These are phyloP conservation scores for Microbotryum silenes-acaulis DNA, from an alignment of 1,284 basidiomycete species.

Conservation along the genomic window DNA sequence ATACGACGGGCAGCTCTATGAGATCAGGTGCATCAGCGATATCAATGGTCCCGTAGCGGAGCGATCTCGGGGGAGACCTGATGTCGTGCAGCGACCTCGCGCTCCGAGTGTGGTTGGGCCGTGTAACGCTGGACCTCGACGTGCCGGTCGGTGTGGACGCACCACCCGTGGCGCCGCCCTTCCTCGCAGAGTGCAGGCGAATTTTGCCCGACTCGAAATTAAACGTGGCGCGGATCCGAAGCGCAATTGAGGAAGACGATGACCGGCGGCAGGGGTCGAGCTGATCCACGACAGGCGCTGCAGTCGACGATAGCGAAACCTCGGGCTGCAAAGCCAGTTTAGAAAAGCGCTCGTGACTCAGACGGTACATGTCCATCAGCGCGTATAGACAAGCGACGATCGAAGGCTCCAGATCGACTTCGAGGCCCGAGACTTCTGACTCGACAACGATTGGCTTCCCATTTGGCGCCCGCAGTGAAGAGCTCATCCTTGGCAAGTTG, in stretches of 20 bases:
- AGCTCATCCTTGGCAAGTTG: slow-evolving; percentile 65
- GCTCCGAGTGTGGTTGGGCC: neutral
- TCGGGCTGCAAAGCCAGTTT: slow-evolving; percentile 7
- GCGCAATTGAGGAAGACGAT: too few relatives aligned
- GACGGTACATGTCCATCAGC: slow-evolving; percentile 72
- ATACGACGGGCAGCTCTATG: slow-evolving; percentile 59
- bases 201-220: slow-evolving; percentile 74
- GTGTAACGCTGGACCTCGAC: neutral
- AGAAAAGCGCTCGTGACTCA: slow-evolving; percentile 64
- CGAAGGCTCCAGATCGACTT: slow-evolving; percentile 71
- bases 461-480: slow-evolving; percentile 53
- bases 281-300: neutral
- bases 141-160: slow-evolving; percentile 39
- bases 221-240: slow-evolving; percentile 55
- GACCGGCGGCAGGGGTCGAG: too few relatives aligned
- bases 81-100: slow-evolving; percentile 37
- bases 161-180: slow-evolving; percentile 44
- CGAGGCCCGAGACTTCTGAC: slow-evolving; percentile 75
- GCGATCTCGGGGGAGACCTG: neutral
- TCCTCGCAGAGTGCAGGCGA: slow-evolving; percentile 48
- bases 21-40: slow-evolving; percentile 33
- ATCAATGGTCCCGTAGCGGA: too few relatives aligned
- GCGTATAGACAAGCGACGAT: slow-evolving; percentile 72
- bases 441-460: slow-evolving; percentile 52
- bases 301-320: neutral